Percentiles rank a stretch among this genome's conserved stretches.
phyloP scores from a whole-genome alignment of 495 filamentous ascomycete genomes.

The Tirmania nivea region DNA sequence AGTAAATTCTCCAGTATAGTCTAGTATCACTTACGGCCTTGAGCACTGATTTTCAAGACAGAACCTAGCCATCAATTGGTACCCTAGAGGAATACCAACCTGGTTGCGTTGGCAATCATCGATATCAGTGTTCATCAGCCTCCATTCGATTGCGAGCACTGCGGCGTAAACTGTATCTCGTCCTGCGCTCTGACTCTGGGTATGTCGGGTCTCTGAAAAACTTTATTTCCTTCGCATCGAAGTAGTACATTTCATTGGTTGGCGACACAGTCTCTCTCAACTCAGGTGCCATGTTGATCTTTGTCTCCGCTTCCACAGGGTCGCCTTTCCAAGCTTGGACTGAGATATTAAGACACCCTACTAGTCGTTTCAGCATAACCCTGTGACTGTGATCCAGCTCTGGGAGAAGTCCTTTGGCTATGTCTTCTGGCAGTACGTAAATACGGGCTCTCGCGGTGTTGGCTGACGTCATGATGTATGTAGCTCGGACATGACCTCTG shows the following conservation, averaged over 20 bases:
- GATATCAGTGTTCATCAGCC: too few relatives aligned
- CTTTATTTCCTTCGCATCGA: neutral
- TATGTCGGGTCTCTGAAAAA: neutral
- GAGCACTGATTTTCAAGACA: too few relatives aligned
- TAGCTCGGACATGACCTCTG: slow-evolving; percentile 9
- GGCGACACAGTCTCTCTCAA: neutral
- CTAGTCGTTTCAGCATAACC: neutral
- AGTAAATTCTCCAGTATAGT: too few relatives aligned
- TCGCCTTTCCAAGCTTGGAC: neutral
- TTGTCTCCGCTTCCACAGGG: neutral
- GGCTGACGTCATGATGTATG: slow-evolving; percentile 9
- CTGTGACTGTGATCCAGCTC: neutral
- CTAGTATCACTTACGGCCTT: too few relatives aligned
- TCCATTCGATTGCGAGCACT: too few relatives aligned
- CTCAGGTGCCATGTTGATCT: neutral
- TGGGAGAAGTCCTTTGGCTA: slow-evolving; percentile 29
- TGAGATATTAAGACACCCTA: neutral
- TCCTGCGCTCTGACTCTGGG: neutral
- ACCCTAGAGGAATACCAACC: too few relatives aligned
- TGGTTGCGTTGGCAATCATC: too few relatives aligned
- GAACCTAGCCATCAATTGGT: too few relatives aligned
- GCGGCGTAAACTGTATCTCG: neutral
- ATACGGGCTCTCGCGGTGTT: slow-evolving; percentile 27
- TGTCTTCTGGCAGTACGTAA: slow-evolving; percentile 46
- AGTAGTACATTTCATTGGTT: neutral